Evolutionary conservation across 768 basidiomycete species (phyloP).

Genomic region (Rhodotorula paludigena): DNA sequence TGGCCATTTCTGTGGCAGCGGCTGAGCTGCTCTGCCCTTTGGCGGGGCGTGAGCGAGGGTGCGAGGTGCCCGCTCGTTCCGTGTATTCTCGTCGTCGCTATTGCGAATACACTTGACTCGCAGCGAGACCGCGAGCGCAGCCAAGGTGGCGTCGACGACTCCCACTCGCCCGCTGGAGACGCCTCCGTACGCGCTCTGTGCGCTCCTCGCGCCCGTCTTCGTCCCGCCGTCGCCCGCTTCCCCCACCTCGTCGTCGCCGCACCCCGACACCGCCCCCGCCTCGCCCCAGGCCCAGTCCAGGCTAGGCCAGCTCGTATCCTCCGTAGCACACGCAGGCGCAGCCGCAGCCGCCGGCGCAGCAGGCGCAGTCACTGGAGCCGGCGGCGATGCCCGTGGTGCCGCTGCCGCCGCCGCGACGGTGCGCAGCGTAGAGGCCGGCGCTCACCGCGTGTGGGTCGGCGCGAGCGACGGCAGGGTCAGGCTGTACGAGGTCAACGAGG

Average conservation of each 20-base stretch:
- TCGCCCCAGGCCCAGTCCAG: conserved; percentile 16
- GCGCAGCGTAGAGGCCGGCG: conserved; percentile 7
- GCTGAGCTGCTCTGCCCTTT: too few relatives aligned
- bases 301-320: conserved; percentile 15
- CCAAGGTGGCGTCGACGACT: conserved; percentile 27
- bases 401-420: conserved; percentile 16
- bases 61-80: too few relatives aligned
- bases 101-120: too few relatives aligned
- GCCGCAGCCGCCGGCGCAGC: conserved; percentile 51
- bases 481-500: conserved; percentile 12
- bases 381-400: conserved; percentile 56
- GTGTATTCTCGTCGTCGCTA: too few relatives aligned
- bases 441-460: conserved; percentile 12
- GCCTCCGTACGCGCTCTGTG: conserved; percentile 61
- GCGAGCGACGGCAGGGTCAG: conserved; percentile 4
- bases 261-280: conserved; percentile 37
- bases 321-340: conserved; percentile 4
- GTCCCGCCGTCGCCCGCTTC: not conserved
- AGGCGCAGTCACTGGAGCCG: conserved; percentile 41
- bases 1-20: too few relatives aligned
- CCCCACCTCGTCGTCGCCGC: conserved; percentile 30
- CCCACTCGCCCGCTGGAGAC: conserved; percentile 54
- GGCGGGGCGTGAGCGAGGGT: too few relatives aligned
- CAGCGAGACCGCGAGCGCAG: too few relatives aligned
- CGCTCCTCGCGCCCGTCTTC: conserved; percentile 51